A percentile compares a stretch with the other conserved stretches of the same genome.
These are phyloP conservation scores for Trypanosoma boissoni DNA, from an alignment of 208 protist species.

Conservation along the genomic window DNA sequence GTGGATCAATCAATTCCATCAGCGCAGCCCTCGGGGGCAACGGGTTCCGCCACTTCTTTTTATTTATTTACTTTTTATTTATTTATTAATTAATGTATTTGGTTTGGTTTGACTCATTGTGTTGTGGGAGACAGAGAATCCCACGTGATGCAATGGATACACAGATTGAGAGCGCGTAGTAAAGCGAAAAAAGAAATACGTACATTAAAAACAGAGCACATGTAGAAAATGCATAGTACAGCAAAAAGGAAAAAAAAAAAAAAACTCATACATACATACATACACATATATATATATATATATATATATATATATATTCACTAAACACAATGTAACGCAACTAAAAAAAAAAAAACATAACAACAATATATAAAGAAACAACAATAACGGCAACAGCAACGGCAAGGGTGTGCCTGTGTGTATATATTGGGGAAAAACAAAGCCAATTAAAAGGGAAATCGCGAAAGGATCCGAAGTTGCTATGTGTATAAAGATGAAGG, in stretches of 20 bases:
- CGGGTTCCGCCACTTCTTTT: not conserved
- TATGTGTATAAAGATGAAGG: too few relatives aligned
- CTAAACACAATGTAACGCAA: not conserved
- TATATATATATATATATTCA: not conserved
- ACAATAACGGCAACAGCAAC: too few relatives aligned
- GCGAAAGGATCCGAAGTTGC: too few relatives aligned
- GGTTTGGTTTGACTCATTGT: too few relatives aligned
- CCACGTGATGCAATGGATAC: too few relatives aligned
- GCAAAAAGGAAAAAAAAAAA: constrained; percentile 5
- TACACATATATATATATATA: not conserved
- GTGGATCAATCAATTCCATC: constrained; percentile 30
- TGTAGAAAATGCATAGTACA: not conserved
- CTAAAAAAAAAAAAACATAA: too few relatives aligned
- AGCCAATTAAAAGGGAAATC: too few relatives aligned
- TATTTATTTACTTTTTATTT: not conserved
- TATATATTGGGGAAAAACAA: too few relatives aligned
- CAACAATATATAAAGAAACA: too few relatives aligned
- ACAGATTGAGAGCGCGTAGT: not conserved
- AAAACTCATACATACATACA: not conserved
- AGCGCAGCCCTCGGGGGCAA: not conserved
- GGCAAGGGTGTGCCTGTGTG: too few relatives aligned
- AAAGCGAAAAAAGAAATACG: not conserved
- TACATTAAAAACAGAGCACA: not conserved
- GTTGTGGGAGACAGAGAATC: too few relatives aligned
- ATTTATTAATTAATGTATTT: not conserved